These are phyloP conservation scores for Penicillium daleae DNA, from an alignment of 495 filamentous ascomycete species.

Conservation along the genomic window DNA sequence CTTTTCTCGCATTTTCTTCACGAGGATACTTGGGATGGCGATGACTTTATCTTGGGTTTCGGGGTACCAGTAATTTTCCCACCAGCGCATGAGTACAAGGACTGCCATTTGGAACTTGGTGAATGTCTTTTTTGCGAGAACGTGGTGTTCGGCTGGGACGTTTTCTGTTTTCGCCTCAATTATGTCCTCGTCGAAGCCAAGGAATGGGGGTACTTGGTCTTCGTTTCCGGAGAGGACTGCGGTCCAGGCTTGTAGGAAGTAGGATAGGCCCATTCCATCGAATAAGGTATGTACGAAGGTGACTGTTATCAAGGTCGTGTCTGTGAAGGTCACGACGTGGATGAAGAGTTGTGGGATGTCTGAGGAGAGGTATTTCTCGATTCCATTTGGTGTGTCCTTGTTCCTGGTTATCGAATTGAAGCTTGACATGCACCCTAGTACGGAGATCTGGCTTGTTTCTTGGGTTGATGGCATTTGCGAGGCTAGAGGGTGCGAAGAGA, in stretches of 20 bases:
- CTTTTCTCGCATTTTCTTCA: neutral
- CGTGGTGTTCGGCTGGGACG: neutral
- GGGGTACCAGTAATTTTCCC: neutral
- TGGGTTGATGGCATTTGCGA: neutral
- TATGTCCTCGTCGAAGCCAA: constrained; percentile 1
- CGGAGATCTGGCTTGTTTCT: neutral
- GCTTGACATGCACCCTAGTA: neutral
- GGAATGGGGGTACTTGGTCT: neutral
- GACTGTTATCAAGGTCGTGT: constrained; percentile 51
- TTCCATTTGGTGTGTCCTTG: neutral
- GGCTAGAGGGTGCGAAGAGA: neutral
- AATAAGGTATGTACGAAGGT: constrained; percentile 48
- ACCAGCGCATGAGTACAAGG: neutral
- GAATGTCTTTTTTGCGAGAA: neutral
- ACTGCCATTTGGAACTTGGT: neutral
- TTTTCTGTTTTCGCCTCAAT: neutral
- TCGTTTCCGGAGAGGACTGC: neutral
- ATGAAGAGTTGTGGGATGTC: constrained; percentile 51
- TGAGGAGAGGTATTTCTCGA: constrained; percentile 42
- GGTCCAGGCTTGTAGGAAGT: constrained; percentile 1
- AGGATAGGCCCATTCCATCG: constrained; percentile 44
- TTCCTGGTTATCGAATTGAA: neutral
- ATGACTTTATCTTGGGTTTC: neutral
- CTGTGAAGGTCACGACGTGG: constrained; percentile 49
- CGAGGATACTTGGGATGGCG: neutral